phyloP scores from a whole-genome alignment of 139 green algal species.

The Ulvella scutata region DNA sequence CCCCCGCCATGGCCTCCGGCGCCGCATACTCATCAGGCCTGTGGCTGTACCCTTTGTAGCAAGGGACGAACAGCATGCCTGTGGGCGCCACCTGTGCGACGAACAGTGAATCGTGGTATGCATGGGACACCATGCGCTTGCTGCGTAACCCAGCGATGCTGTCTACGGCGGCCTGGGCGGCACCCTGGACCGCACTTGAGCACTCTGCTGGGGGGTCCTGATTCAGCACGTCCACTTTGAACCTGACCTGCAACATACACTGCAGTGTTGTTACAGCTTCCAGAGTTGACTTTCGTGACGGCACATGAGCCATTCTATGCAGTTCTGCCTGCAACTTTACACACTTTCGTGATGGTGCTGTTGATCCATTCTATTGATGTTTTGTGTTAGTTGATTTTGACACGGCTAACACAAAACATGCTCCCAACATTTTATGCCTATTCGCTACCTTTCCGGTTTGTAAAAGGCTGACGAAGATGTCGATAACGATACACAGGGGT shows the following conservation, averaged over 20 bases:
- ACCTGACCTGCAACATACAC: not conserved
- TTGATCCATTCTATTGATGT: too few relatives aligned
- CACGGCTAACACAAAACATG: too few relatives aligned
- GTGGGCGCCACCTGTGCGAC: constrained; percentile 63
- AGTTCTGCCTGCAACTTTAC: too few relatives aligned
- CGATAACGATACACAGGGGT: too few relatives aligned
- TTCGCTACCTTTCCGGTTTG: too few relatives aligned
- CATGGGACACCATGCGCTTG: constrained; percentile 70
- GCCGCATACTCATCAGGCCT: constrained; percentile 78
- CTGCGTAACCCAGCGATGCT: constrained; percentile 28
- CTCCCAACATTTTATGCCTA: too few relatives aligned
- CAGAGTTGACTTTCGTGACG: too few relatives aligned
- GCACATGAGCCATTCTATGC: too few relatives aligned
- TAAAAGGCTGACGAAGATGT: too few relatives aligned
- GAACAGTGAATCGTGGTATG: constrained; percentile 95
- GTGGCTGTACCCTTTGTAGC: constrained; percentile 64
- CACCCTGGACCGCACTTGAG: constrained; percentile 32
- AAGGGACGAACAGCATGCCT: constrained; percentile 97
- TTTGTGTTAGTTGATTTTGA: too few relatives aligned
- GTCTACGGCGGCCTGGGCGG: constrained; percentile 31
- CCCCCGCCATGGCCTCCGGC: constrained; percentile 36
- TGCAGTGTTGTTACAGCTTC: too few relatives aligned
- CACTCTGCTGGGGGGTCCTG: constrained; percentile 72
- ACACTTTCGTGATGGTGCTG: too few relatives aligned
- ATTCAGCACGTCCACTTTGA: constrained; percentile 49